Evolutionary conservation across 805 yeast genomes (phyloP), one percentile per base, ranked within the genome.

Genomic region (Pichia thaimueangensis): DNA sequence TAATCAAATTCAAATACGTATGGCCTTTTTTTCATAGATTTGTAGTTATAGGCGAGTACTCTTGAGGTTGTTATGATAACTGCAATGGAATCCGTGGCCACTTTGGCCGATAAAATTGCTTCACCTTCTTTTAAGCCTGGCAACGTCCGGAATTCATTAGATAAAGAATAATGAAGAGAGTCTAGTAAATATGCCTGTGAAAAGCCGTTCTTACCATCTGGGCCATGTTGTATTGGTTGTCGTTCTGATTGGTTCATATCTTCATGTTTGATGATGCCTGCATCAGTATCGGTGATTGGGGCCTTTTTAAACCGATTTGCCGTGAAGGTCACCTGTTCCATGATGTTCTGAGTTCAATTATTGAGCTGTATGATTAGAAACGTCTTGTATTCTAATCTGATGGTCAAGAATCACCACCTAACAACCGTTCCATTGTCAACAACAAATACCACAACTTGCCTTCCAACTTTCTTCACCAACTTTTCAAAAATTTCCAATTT

Each of bases 11-110:
- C 74, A 32, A 74, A 65, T 2, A 80, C 71, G 12, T 73, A 58
- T 0, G 93, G 87, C 2, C 70, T 60, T 24, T 68, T 65, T 50
- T 84, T 86, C 11, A 74, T 72, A 1, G 87, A 73, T 41, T 69
- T 66, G 55, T 80, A 82, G 41, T 73, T 68, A 89, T 95, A 88
- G 6, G 81, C 80, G 52, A 74, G 70, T 17, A 82, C 69, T 28
- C 75, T 65, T 20, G 69, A 61, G n/a, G 65, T 68, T 13, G 76
- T 69, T 5, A 75, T 61, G 3, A 62, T 48, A 11, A 63, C 48
- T 15, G 48, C 48, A 59, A 10, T 50, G 42, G 5, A 63, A 52
- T 32, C 39, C 8, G 59, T 55, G 56, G 63, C 65, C 3, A 50
- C 45, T 6, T 43, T 38, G 7, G 53, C 50, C 13, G 37, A 47